A percentile compares a stretch with the other conserved stretches of the same genome.
phyloP scores from a whole-genome alignment of 345 rosid genomes.

The Eucalyptus tenuipes region DNA sequence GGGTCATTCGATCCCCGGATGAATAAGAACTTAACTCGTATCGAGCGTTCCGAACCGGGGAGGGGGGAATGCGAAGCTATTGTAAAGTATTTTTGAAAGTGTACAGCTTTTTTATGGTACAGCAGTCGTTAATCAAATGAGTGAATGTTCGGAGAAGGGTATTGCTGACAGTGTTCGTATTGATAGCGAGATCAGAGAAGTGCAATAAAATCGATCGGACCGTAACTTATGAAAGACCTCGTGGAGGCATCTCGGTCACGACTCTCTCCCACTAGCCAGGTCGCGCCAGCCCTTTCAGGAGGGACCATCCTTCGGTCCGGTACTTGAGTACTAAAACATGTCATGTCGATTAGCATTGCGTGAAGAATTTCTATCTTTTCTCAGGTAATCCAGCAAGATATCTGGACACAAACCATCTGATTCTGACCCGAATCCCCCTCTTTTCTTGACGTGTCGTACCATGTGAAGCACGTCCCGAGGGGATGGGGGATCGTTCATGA shows the following conservation, averaged over 20 bases:
- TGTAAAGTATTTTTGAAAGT: neutral
- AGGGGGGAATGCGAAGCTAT: neutral
- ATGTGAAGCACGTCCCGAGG: neutral
- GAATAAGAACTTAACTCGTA: neutral
- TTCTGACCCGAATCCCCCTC: neutral
- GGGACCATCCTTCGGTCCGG: neutral
- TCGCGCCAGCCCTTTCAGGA: neutral
- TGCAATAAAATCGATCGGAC: neutral
- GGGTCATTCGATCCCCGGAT: neutral
- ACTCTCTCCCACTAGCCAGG: neutral
- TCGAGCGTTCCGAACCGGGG: neutral
- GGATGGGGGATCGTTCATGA: neutral
- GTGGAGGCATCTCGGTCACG: neutral
- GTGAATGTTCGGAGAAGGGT: neutral
- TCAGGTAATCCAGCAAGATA: neutral
- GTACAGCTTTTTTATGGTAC: neutral
- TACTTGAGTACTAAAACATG: neutral
- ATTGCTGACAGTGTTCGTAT: neutral
- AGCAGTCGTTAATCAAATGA: neutral
- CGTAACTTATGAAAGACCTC: neutral
- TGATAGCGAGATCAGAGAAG: neutral
- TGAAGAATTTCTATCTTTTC: neutral
- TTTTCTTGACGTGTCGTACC: neutral
- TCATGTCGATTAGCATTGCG: neutral
- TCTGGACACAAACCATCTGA: neutral